phyloP scores from a whole-genome alignment of 177 flowering plant species.

The Vitis hybrid region DNA sequence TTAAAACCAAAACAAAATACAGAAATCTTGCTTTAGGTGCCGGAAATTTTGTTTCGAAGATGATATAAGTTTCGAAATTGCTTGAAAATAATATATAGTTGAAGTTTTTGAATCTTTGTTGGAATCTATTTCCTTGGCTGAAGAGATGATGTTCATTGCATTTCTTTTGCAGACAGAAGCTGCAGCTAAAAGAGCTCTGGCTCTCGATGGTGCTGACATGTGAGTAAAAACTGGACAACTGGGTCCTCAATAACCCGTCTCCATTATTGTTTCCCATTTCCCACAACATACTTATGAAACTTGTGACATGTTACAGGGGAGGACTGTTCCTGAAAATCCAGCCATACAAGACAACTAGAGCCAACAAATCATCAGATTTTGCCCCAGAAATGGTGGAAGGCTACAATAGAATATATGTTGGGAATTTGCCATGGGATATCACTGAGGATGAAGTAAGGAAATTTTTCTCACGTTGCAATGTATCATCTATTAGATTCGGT shows the following conservation, averaged over 20 bases:
- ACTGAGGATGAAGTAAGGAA: slow-evolving; percentile 77
- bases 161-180: slow-evolving; percentile 78
- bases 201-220: slow-evolving; percentile 91
- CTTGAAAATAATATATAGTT: neutral
- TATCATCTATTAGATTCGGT: slow-evolving; percentile 78
- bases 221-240: slow-evolving; percentile 33
- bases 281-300: neutral
- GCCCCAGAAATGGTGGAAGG: slow-evolving; percentile 75
- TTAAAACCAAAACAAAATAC: too few relatives aligned
- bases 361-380: slow-evolving; percentile 43
- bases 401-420: slow-evolving; percentile 80
- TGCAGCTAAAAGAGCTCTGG: slow-evolving; percentile 88
- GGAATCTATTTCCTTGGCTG: neutral
- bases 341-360: slow-evolving; percentile 55
- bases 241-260: neutral
- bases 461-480: slow-evolving; percentile 64
- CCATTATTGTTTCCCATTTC: neutral
- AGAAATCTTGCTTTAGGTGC: too few relatives aligned
- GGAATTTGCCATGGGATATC: slow-evolving; percentile 91
- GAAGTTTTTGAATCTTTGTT: neutral
- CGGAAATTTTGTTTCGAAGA: too few relatives aligned
- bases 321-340: slow-evolving; percentile 78
- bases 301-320: slow-evolving; percentile 57
- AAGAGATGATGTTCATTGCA: neutral
- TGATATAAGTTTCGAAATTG: too few relatives aligned